Evolutionary conservation across 78 protist genomes (phyloP).

Genomic region (Blattamonas nauphoetae): DNA sequence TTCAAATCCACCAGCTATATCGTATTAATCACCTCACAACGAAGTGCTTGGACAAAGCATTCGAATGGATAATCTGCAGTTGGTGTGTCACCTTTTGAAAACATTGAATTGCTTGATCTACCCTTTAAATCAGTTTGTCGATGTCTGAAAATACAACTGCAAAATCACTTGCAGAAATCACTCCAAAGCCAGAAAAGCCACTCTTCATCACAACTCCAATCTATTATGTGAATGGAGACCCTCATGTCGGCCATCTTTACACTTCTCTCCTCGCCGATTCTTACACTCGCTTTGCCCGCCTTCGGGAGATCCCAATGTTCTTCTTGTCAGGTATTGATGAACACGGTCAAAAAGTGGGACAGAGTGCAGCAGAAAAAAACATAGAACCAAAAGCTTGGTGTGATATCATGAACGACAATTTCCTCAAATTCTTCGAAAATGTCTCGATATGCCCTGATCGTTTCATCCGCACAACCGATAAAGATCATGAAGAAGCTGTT

Average conservation of each 20-base stretch:
- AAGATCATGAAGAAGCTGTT: conserved; percentile 34
- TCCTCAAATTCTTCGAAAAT: background rate
- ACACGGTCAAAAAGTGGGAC: conserved; percentile 76
- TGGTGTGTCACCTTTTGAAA: background rate
- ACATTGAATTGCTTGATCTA: background rate
- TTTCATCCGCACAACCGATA: conserved; percentile 69
- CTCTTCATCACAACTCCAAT: conserved; percentile 84
- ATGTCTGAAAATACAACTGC: background rate
- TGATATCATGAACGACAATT: conserved; percentile 4
- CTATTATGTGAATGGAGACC: conserved; percentile 81
- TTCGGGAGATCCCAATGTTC: background rate
- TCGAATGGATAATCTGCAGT: background rate
- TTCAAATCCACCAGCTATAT: background rate
- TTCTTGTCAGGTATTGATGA: conserved; percentile 87
- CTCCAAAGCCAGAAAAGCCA: background rate
- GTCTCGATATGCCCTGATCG: conserved; percentile 29
- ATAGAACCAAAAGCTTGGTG: conserved; percentile 50
- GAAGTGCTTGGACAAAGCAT: background rate
- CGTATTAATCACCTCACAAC: background rate
- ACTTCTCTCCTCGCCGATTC: conserved; percentile 69
- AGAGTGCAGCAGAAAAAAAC: conserved; percentile 55
- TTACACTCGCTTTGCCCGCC: conserved; percentile 52
- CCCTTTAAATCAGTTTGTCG: background rate
- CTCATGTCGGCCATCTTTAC: conserved; percentile 86
- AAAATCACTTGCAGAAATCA: background rate